Conservation (phyloP, 2,329 filamentous ascomycete genomes). For the Cercospora sesami region DNA sequence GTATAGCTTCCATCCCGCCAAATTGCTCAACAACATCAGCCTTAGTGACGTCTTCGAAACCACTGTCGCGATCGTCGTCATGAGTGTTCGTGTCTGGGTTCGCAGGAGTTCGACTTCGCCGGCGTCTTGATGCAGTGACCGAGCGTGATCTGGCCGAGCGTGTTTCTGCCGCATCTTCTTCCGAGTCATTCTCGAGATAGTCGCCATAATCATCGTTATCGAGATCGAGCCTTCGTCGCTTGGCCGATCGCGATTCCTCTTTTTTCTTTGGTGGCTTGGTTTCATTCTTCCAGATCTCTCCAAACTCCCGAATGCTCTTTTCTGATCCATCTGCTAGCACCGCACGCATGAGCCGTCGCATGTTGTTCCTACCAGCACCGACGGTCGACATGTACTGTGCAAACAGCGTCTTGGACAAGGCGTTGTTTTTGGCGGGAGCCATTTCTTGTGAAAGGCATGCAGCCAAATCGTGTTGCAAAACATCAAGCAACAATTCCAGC, state of each 20-base stretch:
- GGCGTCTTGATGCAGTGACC: slow-evolving; percentile 12
- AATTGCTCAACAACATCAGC: slow-evolving; percentile 20
- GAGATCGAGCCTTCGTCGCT: slow-evolving; percentile 52
- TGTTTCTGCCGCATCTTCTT: slow-evolving; percentile 24
- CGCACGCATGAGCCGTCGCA: slow-evolving; percentile 61
- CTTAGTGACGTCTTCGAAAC: not conserved
- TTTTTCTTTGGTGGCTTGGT: slow-evolving; percentile 49
- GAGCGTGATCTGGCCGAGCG: slow-evolving; percentile 20
- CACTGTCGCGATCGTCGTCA: slow-evolving; percentile 12
- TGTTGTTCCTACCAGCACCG: slow-evolving; percentile 43
- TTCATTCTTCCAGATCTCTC: slow-evolving; percentile 69
- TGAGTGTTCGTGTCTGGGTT: slow-evolving; percentile 7
- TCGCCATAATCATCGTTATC: slow-evolving; percentile 50
- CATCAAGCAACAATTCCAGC: slow-evolving; percentile 76
- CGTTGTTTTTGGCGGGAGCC: slow-evolving; percentile 24
- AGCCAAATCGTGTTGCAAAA: slow-evolving; percentile 69
- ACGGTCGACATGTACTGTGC: slow-evolving; percentile 57
- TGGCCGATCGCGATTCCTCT: slow-evolving; percentile 58
- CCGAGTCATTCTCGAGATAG: slow-evolving; percentile 38
- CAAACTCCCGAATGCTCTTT: slow-evolving; percentile 56
- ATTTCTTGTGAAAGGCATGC: slow-evolving; percentile 47
- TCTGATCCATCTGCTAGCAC: slow-evolving; percentile 65
- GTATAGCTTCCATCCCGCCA: slow-evolving; percentile 56
- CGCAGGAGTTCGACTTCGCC: slow-evolving; percentile 12
- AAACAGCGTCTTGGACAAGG: slow-evolving; percentile 59